Base-by-base conservation (phyloP, 2,329 filamentous ascomycete genomes). In the Tolypocladium capitatum region DNA sequence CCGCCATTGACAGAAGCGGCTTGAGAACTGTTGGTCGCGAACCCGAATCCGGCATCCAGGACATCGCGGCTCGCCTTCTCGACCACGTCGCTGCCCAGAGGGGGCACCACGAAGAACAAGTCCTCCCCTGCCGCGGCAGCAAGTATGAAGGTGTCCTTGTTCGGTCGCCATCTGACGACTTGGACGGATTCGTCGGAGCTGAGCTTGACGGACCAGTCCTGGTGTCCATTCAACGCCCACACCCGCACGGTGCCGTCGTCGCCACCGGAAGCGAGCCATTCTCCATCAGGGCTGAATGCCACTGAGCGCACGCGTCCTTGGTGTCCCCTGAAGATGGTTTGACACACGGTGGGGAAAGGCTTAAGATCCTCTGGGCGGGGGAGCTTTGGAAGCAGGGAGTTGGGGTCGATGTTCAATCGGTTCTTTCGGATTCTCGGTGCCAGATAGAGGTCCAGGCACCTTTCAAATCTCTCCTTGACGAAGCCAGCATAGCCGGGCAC, bases 381-480 rank as follows among this genome's bases (percentile, higher is more conserved):
- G 8, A 98, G 74, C 64, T 96, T 96, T 13, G 92, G 91, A 33
- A 98, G 76, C 45, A 98, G 73, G 34, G 88, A 94, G 64, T 86
- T 85, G 3, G 92, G 92, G 58, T 98, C 92, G 60, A 98, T 97
- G 68, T 97, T 95, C 60, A 98, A 79, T 65, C 90, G 86, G 70
- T 90, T 96, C 64, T 94, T 85, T 51, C 91, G 81, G 48, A 98
- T 81, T 60, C 92, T 78, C 43, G 94, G 92, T 16, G 94, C 92
- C 50, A 98, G 76, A 64, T 98, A 98, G 18, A 98, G 76, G 67
- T 98, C 94, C 56, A 98, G 71, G 63, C 89, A 97, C 54, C 94
- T 78, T 65, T 98, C 90, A 58, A 98, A 98, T 55, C 90, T 84
- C 67, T 98, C 92, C 66, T 96, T 95, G 63, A 98, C 81, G 55